Conservation (phyloP, 2,329 filamentous ascomycete genomes). For the Diaporthe ilicicola region DNA sequence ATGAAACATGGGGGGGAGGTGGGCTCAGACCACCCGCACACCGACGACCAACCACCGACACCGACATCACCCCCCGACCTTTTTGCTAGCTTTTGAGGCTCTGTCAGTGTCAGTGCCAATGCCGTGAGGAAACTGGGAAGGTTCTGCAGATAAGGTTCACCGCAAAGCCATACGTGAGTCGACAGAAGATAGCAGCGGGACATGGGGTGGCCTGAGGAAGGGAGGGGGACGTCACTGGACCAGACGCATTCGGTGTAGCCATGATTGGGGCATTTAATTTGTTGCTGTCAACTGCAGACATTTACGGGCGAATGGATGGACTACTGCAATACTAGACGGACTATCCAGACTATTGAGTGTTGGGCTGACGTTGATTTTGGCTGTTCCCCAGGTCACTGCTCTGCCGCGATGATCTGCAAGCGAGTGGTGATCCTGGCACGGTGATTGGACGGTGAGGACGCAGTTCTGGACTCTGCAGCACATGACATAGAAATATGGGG, state of each 20-base stretch:
- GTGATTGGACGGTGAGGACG: slow-evolving; percentile 3
- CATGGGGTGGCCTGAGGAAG: slow-evolving; percentile 2
- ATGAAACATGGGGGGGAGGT: slow-evolving; percentile 24
- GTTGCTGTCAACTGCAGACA: not conserved
- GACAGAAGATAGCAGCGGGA: not conserved
- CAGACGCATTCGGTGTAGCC: slow-evolving; percentile 1
- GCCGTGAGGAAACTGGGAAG: not conserved
- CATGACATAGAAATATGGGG: not conserved
- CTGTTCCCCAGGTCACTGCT: not conserved
- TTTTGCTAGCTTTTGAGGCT: not conserved
- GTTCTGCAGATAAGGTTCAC: slow-evolving; percentile 13
- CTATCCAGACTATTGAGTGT: not conserved
- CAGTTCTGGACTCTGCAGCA: not conserved
- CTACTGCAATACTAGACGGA: no score
- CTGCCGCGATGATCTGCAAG: slow-evolving; percentile 14
- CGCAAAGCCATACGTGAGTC: not conserved
- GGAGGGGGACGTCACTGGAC: not conserved
- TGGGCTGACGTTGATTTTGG: slow-evolving; percentile 23
- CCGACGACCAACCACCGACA: not conserved
- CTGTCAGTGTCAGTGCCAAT: slow-evolving; percentile 3
- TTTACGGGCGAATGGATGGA: not conserved
- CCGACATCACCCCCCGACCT: not conserved
- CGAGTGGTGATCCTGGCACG: slow-evolving; percentile 5
- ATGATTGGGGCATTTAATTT: not conserved
- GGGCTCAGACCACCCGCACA: slow-evolving; percentile 8